These are phyloP conservation scores for Pleurotus citrinopileatus DNA, from an alignment of 768 basidiomycete genomes.

Conservation along the genomic window DNA sequence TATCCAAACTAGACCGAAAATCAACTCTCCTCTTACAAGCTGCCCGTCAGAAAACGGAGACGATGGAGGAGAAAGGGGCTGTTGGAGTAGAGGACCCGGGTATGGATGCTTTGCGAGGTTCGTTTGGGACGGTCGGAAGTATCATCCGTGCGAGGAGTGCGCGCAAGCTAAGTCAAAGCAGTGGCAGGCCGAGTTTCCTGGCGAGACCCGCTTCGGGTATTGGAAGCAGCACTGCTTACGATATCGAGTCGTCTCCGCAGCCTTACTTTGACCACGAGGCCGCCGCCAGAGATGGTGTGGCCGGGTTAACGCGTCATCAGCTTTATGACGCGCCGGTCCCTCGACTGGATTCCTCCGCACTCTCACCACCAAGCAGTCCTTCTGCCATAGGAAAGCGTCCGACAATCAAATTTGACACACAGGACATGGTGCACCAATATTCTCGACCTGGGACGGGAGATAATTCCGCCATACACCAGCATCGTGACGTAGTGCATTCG, in stretches of 20 bases:
- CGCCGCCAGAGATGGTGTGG: constrained; percentile 24
- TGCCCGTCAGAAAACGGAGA: constrained; percentile 68
- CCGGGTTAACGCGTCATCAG: constrained; percentile 72
- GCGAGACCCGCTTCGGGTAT: neutral
- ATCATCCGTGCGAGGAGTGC: constrained; percentile 74
- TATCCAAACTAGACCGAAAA: constrained; percentile 81
- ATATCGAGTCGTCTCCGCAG: constrained; percentile 4
- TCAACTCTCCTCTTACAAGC: constrained; percentile 91
- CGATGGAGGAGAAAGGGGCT: constrained; percentile 63
- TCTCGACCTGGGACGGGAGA: constrained; percentile 51
- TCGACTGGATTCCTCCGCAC: constrained; percentile 35
- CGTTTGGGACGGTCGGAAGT: constrained; percentile 88
- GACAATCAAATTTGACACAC: constrained; percentile 74
- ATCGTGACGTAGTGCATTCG: constrained; percentile 37
- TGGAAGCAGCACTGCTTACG: constrained; percentile 5
- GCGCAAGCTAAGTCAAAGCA: constrained; percentile 48
- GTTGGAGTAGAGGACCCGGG: constrained; percentile 83
- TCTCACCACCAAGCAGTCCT: constrained; percentile 26
- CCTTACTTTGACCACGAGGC: neutral
- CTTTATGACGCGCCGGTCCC: constrained; percentile 89
- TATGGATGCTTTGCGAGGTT: constrained; percentile 87
- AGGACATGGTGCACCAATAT: constrained; percentile 77
- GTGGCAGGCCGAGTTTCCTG: constrained; percentile 24
- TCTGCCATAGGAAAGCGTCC: constrained; percentile 37
- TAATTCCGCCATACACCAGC: constrained; percentile 45